phyloP scores from a whole-genome alignment of 371 early-diverging fungal genomes.

The Choanephora cucurbitarum region DNA sequence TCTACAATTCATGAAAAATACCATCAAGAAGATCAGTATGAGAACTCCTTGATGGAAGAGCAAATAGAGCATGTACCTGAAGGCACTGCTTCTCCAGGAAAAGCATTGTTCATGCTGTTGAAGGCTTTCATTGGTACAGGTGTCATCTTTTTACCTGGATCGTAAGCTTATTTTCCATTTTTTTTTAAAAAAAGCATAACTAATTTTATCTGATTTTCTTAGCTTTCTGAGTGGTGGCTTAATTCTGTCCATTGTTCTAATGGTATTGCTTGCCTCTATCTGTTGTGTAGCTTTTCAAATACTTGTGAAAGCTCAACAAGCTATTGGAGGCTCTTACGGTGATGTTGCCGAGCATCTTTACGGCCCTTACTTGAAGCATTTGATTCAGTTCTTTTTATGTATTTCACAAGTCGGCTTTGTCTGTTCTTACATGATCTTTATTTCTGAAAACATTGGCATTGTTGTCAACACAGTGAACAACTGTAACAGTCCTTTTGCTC shows the following conservation, averaged over 20 bases:
- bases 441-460: conserved; percentile 76
- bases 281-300: conserved; percentile 37
- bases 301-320: conserved; percentile 34
- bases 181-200: no score
- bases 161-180: conserved; percentile 44
- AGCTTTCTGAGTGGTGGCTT: conserved; percentile 48
- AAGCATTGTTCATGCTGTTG: conserved; percentile 70
- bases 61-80: conserved; percentile 30
- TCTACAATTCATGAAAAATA: background rate
- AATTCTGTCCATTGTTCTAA: conserved; percentile 34
- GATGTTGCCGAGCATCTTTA: conserved; percentile 73
- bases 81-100: conserved; percentile 56
- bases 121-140: conserved; percentile 80
- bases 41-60: conserved; percentile 2
- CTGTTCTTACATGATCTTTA: conserved; percentile 83
- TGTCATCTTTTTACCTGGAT: conserved; percentile 64
- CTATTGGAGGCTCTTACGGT: conserved; percentile 72
- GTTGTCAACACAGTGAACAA: conserved; percentile 62
- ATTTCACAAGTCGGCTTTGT: conserved; percentile 81
- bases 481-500: conserved; percentile 53
- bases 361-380: conserved; percentile 63
- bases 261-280: conserved; percentile 33
- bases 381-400: conserved; percentile 70
- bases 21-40: background rate
- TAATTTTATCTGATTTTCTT: background rate